Conservation (phyloP, 23 red algal species). For the Cyanidium caldarium region DNA sequence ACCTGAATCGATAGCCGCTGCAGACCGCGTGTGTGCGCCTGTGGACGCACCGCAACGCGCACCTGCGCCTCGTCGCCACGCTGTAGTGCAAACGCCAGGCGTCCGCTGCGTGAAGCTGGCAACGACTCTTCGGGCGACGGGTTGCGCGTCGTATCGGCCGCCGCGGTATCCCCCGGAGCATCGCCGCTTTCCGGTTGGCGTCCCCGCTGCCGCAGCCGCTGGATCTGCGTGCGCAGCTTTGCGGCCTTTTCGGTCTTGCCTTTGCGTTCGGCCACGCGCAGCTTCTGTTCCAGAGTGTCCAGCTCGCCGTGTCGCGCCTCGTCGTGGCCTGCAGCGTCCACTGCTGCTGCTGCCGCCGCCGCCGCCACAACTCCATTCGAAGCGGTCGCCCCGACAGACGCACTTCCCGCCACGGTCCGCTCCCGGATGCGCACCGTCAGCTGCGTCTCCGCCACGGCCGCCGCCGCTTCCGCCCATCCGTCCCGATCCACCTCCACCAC, state of each 20-base stretch:
- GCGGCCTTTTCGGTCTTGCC: constrained; percentile 17
- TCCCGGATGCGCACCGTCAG: neutral
- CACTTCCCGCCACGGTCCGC: neutral
- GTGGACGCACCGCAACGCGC: neutral
- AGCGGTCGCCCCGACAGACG: neutral
- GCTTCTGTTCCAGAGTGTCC: constrained; percentile 10
- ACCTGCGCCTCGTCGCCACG: neutral
- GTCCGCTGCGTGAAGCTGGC: neutral
- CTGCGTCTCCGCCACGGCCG: neutral
- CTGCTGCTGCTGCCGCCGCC: neutral
- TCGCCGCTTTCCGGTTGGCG: neutral
- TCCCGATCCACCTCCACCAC: constrained; percentile 10
- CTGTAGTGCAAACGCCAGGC: neutral
- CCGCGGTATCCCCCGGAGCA: no score
- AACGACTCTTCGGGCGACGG: no score
- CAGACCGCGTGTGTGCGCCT: neutral
- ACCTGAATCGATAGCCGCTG: neutral
- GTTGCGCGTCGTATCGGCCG: no score
- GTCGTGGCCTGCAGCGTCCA: neutral
- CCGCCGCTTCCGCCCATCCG: no score
- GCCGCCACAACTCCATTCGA: neutral
- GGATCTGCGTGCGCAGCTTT: neutral
- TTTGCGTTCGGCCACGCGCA: constrained; percentile 10
- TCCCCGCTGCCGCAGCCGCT: neutral
- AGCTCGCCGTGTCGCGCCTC: neutral